Evolutionary conservation across 495 filamentous ascomycete species (phyloP).

Genomic region (Staphylotrichum tortipilum): DNA sequence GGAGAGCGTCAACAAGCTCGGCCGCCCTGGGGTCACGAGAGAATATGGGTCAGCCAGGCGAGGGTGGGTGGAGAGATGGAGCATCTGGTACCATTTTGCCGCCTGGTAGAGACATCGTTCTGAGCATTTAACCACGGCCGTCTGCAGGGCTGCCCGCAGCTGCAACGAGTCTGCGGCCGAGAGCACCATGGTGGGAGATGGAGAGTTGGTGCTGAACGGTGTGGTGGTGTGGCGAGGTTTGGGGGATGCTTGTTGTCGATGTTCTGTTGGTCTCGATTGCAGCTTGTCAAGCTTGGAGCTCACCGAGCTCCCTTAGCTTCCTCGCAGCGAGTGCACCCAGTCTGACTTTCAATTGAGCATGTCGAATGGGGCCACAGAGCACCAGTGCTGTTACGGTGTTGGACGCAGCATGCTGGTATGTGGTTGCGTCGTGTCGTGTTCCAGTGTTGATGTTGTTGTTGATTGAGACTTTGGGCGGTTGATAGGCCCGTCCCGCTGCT

Average conservation of each 20-base stretch:
- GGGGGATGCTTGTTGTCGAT: background rate
- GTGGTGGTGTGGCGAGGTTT: background rate
- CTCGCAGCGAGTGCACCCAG: too few species aligned
- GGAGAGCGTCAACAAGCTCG: constrained; percentile 80
- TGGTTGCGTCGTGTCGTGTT: too few species aligned
- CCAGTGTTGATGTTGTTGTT: background rate
- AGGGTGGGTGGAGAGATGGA: too few species aligned
- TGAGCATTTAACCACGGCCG: constrained; percentile 79
- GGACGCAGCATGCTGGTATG: background rate
- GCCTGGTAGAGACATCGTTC: constrained; percentile 95
- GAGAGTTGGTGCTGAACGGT: too few species aligned
- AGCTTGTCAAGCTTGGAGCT: background rate
- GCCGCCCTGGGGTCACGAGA: constrained; percentile 70
- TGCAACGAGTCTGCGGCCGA: constrained; percentile 40
- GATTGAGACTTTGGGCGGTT: too few species aligned
- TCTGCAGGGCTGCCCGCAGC: constrained; percentile 58
- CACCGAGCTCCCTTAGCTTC: too few species aligned
- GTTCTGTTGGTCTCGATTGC: background rate
- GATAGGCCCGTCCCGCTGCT: too few species aligned
- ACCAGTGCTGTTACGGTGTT: background rate
- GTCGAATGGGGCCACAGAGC: background rate
- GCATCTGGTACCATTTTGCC: constrained; percentile 88
- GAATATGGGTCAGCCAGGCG: too few species aligned
- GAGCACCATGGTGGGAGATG: constrained; percentile 26
- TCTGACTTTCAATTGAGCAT: background rate